Base-by-base conservation (phyloP, 805 yeast species). In the Ogataea paraovalis region DNA sequence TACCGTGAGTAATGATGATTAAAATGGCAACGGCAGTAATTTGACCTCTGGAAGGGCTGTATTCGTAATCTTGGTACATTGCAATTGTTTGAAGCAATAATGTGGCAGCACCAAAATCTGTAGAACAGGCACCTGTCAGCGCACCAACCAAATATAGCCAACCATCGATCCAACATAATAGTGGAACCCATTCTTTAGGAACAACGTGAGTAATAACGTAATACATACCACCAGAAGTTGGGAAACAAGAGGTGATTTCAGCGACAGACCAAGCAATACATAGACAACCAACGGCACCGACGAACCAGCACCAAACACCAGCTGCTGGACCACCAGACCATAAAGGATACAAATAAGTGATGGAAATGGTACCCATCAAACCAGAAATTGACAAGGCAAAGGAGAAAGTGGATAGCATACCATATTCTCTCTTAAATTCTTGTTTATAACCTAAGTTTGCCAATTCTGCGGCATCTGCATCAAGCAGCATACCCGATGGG, bases 361-460 rank as follows among this genome's bases (percentile, higher is more conserved):
- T 78, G 10, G 84, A 71, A 30, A 80, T 75, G 37, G 85, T 78
- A 13, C 87, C 86, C 64, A 80, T 74, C 41, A 82, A 68, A 18
- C 87, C 86, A 62, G 83, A 82, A 53, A 81, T 80, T 25, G 83
- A 77, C 39, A 80, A 74, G 3, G 85, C 85, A 53, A 80, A 80
- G 3, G 85, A 83, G 54, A 78, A 81, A 10, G 83, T 82, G 41
- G 83, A 80, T 41, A 80, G 54, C 47, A 80, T 73, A n/a, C 78
- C 72, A 65, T 80, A 82, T 42, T 71, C 74, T 61, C 88, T 74
- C 49, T 64, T 68, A 50, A 83, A 70, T 53, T 82, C 87, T 60
- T 79, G 83, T 58, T 77, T 77, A 58, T 82, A 82, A 19, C 87
- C 88, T 48, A 81, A 66, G 44, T 63, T 54, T 18, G 70, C 72